Evolutionary conservation across 441 rosid genomes (phyloP).

Genomic region (Omphalea diandra): DNA sequence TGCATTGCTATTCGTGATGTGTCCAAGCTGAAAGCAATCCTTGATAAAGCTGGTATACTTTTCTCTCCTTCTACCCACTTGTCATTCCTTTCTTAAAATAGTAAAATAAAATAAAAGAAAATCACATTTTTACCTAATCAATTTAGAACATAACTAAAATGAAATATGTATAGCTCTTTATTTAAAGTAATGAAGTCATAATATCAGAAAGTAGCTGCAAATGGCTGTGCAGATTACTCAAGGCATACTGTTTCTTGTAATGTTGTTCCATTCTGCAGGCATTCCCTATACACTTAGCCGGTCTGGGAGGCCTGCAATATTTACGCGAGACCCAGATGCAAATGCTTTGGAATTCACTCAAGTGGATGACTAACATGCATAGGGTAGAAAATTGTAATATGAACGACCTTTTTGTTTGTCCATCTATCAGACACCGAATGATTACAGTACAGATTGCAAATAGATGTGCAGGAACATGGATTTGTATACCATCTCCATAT

Average conservation of each 20-base stretch:
- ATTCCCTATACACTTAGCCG: slow-evolving; percentile 76
- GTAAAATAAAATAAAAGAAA: background rate
- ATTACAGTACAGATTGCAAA: slow-evolving; percentile 5
- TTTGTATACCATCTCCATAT: background rate
- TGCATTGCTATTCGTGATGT: slow-evolving; percentile 84
- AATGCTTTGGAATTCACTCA: slow-evolving; percentile 92
- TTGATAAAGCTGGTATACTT: slow-evolving; percentile 71
- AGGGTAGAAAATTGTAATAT: background rate
- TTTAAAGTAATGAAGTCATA: background rate
- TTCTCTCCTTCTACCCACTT: background rate
- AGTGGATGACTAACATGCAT: slow-evolving; percentile 28
- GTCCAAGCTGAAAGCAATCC: slow-evolving; percentile 63
- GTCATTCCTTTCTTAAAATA: background rate
- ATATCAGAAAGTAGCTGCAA: background rate
- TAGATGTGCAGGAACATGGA: background rate
- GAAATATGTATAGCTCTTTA: background rate
- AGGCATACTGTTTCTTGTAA: background rate
- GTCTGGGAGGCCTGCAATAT: slow-evolving; percentile 93
- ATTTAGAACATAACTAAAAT: background rate
- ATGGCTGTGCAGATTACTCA: background rate
- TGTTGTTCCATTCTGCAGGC: slow-evolving; percentile 39
- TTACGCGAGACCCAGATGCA: slow-evolving; percentile 87
- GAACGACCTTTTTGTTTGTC: background rate
- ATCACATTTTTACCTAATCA: background rate
- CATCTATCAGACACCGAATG: background rate